These are phyloP conservation scores for Phytophthora pinifolia DNA, from an alignment of 352 stramenopile species.

Conservation along the genomic window DNA sequence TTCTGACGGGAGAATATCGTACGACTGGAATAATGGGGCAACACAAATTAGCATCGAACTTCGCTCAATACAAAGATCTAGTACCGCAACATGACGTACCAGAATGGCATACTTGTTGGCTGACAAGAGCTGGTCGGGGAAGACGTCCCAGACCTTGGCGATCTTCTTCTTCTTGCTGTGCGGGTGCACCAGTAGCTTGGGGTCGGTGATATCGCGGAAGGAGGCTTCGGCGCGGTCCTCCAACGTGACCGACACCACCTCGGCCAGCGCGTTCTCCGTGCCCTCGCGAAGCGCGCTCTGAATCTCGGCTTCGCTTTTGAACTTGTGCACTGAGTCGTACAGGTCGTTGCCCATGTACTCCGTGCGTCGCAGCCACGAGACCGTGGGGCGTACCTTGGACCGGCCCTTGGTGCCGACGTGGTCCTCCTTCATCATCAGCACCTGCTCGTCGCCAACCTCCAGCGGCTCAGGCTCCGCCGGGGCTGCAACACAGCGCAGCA, in stretches of 20 bases:
- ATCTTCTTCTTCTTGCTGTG: slow-evolving; percentile 84
- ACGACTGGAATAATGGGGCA: slow-evolving; percentile 44
- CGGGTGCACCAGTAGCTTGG: slow-evolving; percentile 71
- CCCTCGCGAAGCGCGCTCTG: slow-evolving; percentile 80
- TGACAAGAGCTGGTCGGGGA: slow-evolving; percentile 73
- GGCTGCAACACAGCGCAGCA: slow-evolving; percentile 32
- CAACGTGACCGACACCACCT: slow-evolving; percentile 68
- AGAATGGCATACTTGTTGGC: slow-evolving; percentile 85
- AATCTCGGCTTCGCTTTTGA: slow-evolving; percentile 87
- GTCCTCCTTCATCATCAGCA: slow-evolving; percentile 80
- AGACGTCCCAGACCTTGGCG: slow-evolving; percentile 83
- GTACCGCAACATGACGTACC: slow-evolving; percentile 33
- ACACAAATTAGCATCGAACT: neutral
- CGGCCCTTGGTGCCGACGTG: slow-evolving; percentile 44
- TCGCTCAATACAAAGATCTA: neutral
- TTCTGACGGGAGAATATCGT: slow-evolving; percentile 83
- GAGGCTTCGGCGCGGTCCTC: slow-evolving; percentile 81
- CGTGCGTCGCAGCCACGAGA: slow-evolving; percentile 81
- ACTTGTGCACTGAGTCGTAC: slow-evolving; percentile 85
- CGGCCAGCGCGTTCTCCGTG: slow-evolving; percentile 76
- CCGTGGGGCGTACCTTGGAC: slow-evolving; percentile 64
- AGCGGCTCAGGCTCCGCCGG: slow-evolving; percentile 48
- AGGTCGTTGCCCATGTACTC: slow-evolving; percentile 89
- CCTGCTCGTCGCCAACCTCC: slow-evolving; percentile 74
- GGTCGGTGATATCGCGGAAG: slow-evolving; percentile 69